These are phyloP conservation scores for Rhodotorula sp. DNA, from an alignment of 1,284 basidiomycete species.

Conservation along the genomic window DNA sequence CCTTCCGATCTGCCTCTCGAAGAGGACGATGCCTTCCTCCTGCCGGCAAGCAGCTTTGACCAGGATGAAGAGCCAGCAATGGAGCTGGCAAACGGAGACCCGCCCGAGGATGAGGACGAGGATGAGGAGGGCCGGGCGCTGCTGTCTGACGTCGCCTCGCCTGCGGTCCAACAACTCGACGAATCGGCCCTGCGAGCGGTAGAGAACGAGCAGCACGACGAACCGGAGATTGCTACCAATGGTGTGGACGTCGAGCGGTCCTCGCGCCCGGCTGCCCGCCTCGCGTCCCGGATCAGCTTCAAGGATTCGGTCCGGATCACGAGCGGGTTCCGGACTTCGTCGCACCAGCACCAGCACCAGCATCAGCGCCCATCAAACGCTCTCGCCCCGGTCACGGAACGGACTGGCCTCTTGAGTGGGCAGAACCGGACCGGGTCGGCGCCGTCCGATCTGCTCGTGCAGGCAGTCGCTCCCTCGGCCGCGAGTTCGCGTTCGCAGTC, in stretches of 20 bases:
- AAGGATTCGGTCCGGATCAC: constrained; percentile 24
- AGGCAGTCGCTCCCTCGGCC: constrained; percentile 17
- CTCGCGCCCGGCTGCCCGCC: neutral
- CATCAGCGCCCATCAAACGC: neutral
- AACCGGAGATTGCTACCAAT: too few species aligned
- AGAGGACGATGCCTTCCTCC: neutral
- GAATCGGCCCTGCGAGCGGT: neutral
- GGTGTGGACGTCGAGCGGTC: neutral
- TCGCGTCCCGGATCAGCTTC: constrained; percentile 25
- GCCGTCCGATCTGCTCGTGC: constrained; percentile 21
- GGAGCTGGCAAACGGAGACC: neutral
- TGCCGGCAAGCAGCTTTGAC: neutral
- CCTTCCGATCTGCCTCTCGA: neutral
- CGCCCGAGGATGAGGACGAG: neutral
- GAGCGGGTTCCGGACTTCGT: neutral
- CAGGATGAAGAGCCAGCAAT: neutral
- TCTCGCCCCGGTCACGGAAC: neutral
- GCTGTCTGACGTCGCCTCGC: constrained; percentile 4
- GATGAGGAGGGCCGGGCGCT: constrained; percentile 20
- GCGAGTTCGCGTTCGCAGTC: constrained; percentile 11
- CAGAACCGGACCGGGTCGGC: constrained; percentile 3
- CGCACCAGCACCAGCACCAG: constrained; percentile 2
- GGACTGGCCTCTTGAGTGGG: neutral
- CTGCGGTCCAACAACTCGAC: neutral
- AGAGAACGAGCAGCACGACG: too few species aligned